phyloP scores from a whole-genome alignment of 2,329 filamentous ascomycete genomes.

The Penicillium verrucosum region DNA sequence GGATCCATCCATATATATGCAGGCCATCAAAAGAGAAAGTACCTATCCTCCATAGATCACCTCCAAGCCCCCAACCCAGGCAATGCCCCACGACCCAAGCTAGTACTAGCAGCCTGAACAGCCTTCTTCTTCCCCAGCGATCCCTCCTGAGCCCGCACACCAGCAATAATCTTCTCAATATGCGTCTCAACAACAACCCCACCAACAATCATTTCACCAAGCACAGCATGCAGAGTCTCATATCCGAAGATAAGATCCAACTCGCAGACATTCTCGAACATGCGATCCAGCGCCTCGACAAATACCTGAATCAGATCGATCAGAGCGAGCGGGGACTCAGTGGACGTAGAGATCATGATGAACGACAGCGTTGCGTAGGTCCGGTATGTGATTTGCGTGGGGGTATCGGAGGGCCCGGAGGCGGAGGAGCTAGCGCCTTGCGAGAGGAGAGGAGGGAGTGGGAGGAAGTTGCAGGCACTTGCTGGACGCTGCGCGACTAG shows the following conservation, averaged over 20 bases:
- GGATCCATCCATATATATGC: constrained; percentile 4
- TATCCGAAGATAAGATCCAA: constrained; percentile 98
- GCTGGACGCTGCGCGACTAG: constrained; percentile 86
- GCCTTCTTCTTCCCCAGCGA: constrained; percentile 43
- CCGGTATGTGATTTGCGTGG: constrained; percentile 93
- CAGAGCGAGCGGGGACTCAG: constrained; percentile 89
- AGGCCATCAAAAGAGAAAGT: background rate
- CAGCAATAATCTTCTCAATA: constrained; percentile 80
- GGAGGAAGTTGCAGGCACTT: constrained; percentile 97
- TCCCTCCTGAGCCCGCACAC: constrained; percentile 60
- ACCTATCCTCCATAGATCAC: constrained; percentile 17
- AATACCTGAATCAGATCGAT: constrained; percentile 98
- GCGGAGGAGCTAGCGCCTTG: constrained; percentile 49
- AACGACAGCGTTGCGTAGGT: constrained; percentile 98
- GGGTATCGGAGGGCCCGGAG: constrained; percentile 73
- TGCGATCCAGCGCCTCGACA: constrained; percentile 86
- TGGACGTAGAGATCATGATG: constrained; percentile 94
- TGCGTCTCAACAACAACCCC: constrained; percentile 93
- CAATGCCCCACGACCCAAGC: constrained; percentile 36
- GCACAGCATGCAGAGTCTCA: constrained; percentile 86
- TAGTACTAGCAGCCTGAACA: constrained; percentile 42
- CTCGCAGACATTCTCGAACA: constrained; percentile 99
- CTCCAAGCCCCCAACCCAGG: constrained; percentile 42
- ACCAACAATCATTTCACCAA: constrained; percentile 92
- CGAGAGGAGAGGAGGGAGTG: constrained; percentile 64